These are phyloP conservation scores for Aspergillus pseudoterreus DNA, from an alignment of 2,329 filamentous ascomycete species.

Conservation along the genomic window DNA sequence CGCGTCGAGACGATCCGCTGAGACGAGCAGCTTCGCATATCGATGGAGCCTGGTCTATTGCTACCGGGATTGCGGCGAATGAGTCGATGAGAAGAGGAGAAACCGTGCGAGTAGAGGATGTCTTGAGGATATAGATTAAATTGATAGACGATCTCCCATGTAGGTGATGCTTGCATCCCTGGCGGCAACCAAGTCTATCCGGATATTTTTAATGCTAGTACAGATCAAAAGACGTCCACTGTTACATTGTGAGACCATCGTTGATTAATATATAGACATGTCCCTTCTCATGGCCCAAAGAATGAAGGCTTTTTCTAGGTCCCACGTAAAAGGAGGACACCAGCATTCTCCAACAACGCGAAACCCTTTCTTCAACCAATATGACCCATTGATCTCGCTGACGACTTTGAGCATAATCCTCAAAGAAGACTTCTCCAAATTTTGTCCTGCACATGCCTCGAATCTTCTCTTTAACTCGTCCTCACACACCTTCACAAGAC, in stretches of 20 bases:
- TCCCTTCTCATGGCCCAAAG: neutral
- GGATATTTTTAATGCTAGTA: no score
- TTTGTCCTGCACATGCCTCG: neutral
- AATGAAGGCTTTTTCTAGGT: neutral
- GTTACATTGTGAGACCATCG: no score
- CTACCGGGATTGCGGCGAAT: constrained; percentile 60
- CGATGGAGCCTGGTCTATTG: constrained; percentile 57
- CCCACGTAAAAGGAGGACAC: neutral
- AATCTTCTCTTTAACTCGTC: neutral
- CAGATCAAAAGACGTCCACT: no score
- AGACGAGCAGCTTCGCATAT: constrained; percentile 56
- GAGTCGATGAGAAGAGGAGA: constrained; percentile 55
- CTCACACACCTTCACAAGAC: neutral
- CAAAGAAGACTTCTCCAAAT: neutral
- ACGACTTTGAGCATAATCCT: neutral
- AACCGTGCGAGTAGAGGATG: constrained; percentile 54
- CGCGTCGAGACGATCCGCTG: constrained; percentile 43
- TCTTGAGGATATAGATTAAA: constrained; percentile 10
- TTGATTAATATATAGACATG: neutral
- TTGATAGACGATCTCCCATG: neutral
- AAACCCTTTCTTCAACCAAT: neutral
- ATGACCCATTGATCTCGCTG: neutral
- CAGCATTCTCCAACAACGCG: neutral
- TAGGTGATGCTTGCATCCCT: no score
- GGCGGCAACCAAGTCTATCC: no score